Conservation (phyloP, 139 green algal species). For the Chlorella sp. region DNA sequence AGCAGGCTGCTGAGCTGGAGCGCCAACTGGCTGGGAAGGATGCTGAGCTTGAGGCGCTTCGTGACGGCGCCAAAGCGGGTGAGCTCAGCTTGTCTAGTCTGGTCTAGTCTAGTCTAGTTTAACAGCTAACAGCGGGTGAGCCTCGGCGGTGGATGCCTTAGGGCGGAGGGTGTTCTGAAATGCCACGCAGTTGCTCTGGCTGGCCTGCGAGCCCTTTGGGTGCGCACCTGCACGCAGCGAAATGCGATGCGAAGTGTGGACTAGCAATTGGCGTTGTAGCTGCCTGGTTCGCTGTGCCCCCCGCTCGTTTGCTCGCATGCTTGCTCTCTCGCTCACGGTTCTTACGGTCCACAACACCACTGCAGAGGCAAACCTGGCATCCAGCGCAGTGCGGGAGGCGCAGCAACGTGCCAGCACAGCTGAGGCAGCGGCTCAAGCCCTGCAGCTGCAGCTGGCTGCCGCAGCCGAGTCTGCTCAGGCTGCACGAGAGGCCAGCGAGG, state of each 20-base stretch:
- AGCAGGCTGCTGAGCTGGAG: neutral
- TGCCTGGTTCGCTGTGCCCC: neutral
- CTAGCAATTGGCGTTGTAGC: neutral
- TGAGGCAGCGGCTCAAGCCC: neutral
- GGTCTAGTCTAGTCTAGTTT: neutral
- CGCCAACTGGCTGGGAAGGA: conserved; percentile 1
- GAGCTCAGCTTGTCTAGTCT: neutral
- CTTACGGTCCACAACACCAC: neutral
- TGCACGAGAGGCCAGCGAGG: neutral
- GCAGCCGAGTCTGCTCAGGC: neutral
- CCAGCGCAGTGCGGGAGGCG: conserved; percentile 15
- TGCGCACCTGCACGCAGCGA: neutral
- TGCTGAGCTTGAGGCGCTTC: conserved; percentile 27
- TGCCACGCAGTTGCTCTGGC: neutral
- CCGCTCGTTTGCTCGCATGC: neutral
- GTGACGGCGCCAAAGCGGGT: conserved; percentile 31
- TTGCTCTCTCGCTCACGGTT: neutral
- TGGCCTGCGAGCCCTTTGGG: no score
- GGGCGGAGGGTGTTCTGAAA: neutral
- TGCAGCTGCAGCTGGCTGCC: conserved; percentile 10
- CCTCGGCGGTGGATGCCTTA: neutral
- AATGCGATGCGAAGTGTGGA: neutral
- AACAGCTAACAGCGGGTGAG: neutral
- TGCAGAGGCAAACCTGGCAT: conserved; percentile 16
- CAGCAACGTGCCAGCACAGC: neutral